Evolutionary conservation across 2,329 filamentous ascomycete species (phyloP).

Genomic region (Penicillium corylophilum): DNA sequence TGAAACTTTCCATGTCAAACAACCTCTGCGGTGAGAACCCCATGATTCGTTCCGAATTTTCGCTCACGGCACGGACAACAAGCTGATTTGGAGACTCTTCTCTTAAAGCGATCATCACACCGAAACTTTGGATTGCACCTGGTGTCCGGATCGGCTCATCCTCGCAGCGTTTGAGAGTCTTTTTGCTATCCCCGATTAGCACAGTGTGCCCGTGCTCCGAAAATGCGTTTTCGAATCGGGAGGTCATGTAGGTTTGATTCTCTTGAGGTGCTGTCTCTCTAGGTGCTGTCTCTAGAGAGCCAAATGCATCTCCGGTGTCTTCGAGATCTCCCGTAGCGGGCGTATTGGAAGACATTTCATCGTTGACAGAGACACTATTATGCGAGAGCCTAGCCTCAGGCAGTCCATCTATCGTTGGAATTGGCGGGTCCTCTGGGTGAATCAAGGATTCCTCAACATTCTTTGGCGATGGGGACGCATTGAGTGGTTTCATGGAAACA

Average conservation of each 20-base stretch:
- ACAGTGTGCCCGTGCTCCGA: constrained; percentile 78
- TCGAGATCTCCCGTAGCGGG: too few species aligned
- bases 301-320: too few species aligned
- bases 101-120: constrained; percentile 70
- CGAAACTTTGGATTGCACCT: constrained; percentile 76
- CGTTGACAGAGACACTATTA: too few species aligned
- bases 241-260: constrained; percentile 43
- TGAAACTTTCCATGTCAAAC: constrained; percentile 72
- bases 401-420: too few species aligned
- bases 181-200: constrained; percentile 73
- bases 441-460: too few species aligned
- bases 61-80: constrained; percentile 71
- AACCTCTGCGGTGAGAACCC: constrained; percentile 75
- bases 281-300: too few species aligned
- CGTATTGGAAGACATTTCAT: too few species aligned
- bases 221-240: constrained; percentile 74
- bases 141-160: constrained; percentile 90
- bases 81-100: constrained; percentile 64
- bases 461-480: too few species aligned
- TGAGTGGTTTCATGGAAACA: too few species aligned
- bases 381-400: too few species aligned
- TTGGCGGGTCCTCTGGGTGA: too few species aligned
- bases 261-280: too few species aligned
- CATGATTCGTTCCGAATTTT: constrained; percentile 73
- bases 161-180: constrained; percentile 74